Evolutionary conservation across 495 filamentous ascomycete genomes (phyloP), one percentile per base, ranked within the genome.

Genomic region (Podospora australis): DNA sequence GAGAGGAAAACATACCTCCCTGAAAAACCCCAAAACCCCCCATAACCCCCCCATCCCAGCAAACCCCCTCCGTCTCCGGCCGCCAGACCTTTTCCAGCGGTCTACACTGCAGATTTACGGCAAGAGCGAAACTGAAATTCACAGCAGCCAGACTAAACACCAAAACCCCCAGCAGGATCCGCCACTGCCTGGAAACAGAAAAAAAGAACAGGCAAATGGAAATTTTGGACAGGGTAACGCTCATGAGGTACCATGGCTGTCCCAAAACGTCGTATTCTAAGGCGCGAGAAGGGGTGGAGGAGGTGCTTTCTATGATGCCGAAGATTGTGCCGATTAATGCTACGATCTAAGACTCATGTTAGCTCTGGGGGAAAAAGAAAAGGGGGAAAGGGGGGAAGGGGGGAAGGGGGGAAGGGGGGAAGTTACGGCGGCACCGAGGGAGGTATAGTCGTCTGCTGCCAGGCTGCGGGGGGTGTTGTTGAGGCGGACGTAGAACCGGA

Each of bases 51-150:
- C 59, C 54, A 38, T 59, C 52, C 54, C 58, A 66, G 40, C 66
- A 69, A 7, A 14, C 22, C 0, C 66, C 66, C 0, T 44, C 30
- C 20, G 58, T 56, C 0, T 49, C 23, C 4, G 60, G 57, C 5
- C 59, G 51, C 66, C 66, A 69, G 13, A 64, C 44, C 52, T 62
- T 66, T 44, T 62, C 62, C 19, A 69, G 51, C 30, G 66, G 66
- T 4, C 63, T 58, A 42, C 66, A 69, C 42, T 67, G 66, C 6
- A 69, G 39, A 44, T 66, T 59, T 17, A 60, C 50, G 24, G 59
- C 56, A 26, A 67, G 29, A 0, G 55, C 53, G 39, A 62, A 67
- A 4, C 48, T 53, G n/a, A 66, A 48, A 40, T 66, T 67, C 32
- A 69, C 53, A 20, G 53, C 49, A 6, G 63, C 60, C 53, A 69